phyloP scores from a whole-genome alignment of 2,329 filamentous ascomycete species.

The Ceratocystis cubensis region DNA sequence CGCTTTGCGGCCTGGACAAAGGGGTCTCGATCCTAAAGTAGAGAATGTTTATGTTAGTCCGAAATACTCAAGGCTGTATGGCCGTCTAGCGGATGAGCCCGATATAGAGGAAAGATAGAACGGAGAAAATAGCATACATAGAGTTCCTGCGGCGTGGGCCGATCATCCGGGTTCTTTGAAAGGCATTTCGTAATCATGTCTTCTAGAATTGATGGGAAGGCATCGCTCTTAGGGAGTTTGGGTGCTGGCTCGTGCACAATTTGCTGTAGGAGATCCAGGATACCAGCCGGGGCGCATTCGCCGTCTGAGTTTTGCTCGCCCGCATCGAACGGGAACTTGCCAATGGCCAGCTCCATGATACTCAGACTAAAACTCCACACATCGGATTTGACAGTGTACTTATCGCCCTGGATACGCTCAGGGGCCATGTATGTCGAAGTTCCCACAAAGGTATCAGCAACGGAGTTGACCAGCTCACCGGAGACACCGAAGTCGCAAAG shows the following conservation, averaged over 20 bases:
- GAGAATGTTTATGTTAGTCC: background rate
- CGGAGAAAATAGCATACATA: constrained; percentile 48
- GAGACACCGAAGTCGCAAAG: constrained; percentile 98
- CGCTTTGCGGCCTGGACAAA: constrained; percentile 95
- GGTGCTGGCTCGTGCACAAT: constrained; percentile 95
- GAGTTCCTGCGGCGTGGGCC: constrained; percentile 85
- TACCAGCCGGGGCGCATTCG: constrained; percentile 79
- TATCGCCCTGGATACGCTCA: constrained; percentile 90
- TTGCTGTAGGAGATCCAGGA: constrained; percentile 88
- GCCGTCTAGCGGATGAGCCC: no score
- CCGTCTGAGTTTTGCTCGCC: constrained; percentile 58
- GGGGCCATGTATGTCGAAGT: constrained; percentile 99
- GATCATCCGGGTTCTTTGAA: constrained; percentile 73
- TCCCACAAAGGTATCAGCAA: constrained; percentile 95
- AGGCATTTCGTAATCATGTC: constrained; percentile 96
- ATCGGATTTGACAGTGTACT: constrained; percentile 95
- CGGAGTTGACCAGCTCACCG: constrained; percentile 91
- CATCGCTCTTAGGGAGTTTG: constrained; percentile 88
- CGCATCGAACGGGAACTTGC: constrained; percentile 84
- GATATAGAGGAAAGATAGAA: background rate
- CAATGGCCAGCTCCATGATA: constrained; percentile 95
- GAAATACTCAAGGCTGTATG: no score
- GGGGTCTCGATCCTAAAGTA: constrained; percentile 65
- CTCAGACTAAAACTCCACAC: constrained; percentile 96
- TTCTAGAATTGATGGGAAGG: constrained; percentile 86